phyloP scores from a whole-genome alignment of 2,329 filamentous ascomycete species.

The Dothiorella sarmentorum region DNA sequence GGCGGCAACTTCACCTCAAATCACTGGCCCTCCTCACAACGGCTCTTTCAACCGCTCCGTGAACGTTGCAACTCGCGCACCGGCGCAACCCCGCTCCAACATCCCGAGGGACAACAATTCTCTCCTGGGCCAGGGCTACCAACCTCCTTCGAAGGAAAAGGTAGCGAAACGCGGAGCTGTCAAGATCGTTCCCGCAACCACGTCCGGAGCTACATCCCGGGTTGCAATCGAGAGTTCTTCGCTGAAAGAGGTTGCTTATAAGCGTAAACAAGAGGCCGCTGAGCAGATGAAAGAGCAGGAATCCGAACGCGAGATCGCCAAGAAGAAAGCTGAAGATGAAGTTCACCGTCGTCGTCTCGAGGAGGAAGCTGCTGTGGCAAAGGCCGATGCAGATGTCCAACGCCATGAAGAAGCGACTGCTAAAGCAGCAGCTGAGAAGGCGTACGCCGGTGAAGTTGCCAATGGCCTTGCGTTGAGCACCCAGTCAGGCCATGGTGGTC shows the following conservation, averaged over 20 bases:
- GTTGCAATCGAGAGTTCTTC: no score
- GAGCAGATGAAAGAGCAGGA: neutral
- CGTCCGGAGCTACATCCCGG: no score
- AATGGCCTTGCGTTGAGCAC: no score
- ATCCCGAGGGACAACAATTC: neutral
- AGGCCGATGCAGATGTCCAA: neutral
- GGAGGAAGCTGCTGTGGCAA: neutral
- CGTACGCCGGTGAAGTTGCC: no score
- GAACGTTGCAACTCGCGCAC: no score
- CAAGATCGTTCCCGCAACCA: neutral
- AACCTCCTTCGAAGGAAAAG: constrained; percentile 11
- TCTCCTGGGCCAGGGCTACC: constrained; percentile 9
- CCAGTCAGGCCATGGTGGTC: neutral
- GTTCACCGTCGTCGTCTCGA: neutral
- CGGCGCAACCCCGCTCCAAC: neutral
- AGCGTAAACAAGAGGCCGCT: neutral
- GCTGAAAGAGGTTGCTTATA: neutral
- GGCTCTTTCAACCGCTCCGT: neutral
- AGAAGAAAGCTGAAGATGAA: neutral
- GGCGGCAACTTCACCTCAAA: neutral
- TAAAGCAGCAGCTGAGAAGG: neutral
- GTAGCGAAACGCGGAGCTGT: neutral
- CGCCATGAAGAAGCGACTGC: neutral
- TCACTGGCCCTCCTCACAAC: neutral
- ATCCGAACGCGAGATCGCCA: neutral